phyloP scores from a whole-genome alignment of 108 stramenopile genomes.

The Skeletonema potamos region DNA sequence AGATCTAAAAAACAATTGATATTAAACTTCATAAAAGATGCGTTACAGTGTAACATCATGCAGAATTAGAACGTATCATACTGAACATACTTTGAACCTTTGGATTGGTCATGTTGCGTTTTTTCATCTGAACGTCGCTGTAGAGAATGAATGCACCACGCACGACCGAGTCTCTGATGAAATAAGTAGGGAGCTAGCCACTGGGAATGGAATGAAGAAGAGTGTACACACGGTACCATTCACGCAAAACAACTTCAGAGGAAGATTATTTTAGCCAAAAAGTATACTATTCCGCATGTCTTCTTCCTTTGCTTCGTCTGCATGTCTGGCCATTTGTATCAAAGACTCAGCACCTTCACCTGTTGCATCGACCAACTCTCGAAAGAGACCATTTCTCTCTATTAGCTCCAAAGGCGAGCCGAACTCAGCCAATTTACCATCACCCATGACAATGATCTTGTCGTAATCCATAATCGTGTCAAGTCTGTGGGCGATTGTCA shows the following conservation, averaged over 20 bases:
- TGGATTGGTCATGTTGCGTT: too few species aligned
- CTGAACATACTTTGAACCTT: too few species aligned
- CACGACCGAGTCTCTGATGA: too few species aligned
- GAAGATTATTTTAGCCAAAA: not conserved
- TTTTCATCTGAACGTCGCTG: too few species aligned
- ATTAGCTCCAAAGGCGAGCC: conserved; percentile 85
- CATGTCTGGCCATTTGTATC: conserved; percentile 35
- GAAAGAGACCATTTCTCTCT: conserved; percentile 65
- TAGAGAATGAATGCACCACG: too few species aligned
- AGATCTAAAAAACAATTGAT: not conserved
- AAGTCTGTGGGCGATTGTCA: conserved; percentile 92
- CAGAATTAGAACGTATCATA: too few species aligned
- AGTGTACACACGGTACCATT: too few species aligned
- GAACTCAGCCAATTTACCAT: conserved; percentile 84
- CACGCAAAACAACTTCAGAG: too few species aligned
- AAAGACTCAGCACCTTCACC: conserved; percentile 57
- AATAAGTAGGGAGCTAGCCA: too few species aligned
- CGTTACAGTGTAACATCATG: not conserved
- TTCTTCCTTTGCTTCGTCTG: not conserved
- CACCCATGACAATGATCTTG: conserved; percentile 82
- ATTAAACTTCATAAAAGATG: not conserved
- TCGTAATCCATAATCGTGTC: conserved; percentile 94
- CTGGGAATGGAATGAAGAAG: too few species aligned
- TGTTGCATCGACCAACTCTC: conserved; percentile 75
- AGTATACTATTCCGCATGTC: not conserved